phyloP scores from a whole-genome alignment of 2,329 filamentous ascomycete genomes.

The Aspergillus oerlinghausenensis region DNA sequence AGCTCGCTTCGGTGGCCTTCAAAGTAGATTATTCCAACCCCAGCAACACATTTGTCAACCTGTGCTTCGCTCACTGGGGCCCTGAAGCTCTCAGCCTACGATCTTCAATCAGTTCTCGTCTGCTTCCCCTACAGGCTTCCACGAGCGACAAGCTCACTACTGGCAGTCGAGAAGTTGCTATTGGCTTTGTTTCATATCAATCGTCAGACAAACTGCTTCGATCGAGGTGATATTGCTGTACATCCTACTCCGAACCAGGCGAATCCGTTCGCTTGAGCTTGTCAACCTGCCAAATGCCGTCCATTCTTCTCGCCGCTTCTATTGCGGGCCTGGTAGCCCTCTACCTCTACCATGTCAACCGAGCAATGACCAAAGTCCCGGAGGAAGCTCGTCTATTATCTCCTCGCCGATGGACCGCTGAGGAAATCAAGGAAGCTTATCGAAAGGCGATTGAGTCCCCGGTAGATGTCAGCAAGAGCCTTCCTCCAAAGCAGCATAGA shows the following conservation, averaged over 20 bases:
- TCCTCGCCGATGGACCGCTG: slow-evolving; percentile 30
- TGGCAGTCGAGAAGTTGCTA: too few relatives aligned
- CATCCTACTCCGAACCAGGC: too few relatives aligned
- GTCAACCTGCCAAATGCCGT: neutral
- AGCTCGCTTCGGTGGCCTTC: neutral
- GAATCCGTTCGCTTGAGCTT: too few relatives aligned
- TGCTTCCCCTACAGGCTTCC: too few relatives aligned
- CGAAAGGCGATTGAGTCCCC: slow-evolving; percentile 23
- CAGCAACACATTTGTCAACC: neutral
- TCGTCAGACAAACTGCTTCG: neutral
- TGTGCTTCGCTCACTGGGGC: neutral
- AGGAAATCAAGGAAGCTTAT: slow-evolving; percentile 31
- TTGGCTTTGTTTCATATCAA: neutral
- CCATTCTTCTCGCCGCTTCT: slow-evolving; percentile 8
- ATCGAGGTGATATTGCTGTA: too few relatives aligned
- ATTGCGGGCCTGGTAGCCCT: slow-evolving; percentile 15
- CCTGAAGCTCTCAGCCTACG: neutral
- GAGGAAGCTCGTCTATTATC: slow-evolving; percentile 23
- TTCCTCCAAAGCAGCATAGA: slow-evolving; percentile 34
- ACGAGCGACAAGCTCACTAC: too few relatives aligned
- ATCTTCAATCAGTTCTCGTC: neutral
- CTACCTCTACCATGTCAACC: slow-evolving; percentile 29
- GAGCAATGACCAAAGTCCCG: slow-evolving; percentile 22
- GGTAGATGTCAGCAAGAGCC: slow-evolving; percentile 28
- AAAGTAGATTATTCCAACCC: neutral